Conservation (phyloP, 805 yeast genomes). For the Candida namnaoensis region DNA sequence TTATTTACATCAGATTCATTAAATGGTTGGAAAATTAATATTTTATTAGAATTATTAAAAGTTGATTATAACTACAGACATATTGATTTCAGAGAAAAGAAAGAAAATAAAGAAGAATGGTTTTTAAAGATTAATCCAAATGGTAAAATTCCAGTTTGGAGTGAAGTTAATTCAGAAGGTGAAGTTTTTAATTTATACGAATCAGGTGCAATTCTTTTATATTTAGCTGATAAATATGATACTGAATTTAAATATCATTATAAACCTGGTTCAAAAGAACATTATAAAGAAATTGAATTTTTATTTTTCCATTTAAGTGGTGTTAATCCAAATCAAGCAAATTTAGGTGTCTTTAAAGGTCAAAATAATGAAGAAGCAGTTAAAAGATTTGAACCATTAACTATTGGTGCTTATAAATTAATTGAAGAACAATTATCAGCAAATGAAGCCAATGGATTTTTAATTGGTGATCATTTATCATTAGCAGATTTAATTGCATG, state of each 20-base stretch:
- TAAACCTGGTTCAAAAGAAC: slow-evolving; percentile 27
- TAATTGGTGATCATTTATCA: slow-evolving; percentile 51
- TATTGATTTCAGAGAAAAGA: slow-evolving; percentile 27
- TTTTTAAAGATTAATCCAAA: slow-evolving; percentile 48
- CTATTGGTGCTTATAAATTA: slow-evolving; percentile 39
- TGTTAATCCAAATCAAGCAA: slow-evolving; percentile 56
- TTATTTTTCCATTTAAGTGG: slow-evolving; percentile 49
- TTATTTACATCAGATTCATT: slow-evolving; percentile 31
- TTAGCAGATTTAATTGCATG: slow-evolving; percentile 46
- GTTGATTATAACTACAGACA: slow-evolving; percentile 22
- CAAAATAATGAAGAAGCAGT: slow-evolving; percentile 40
- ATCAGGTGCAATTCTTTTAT: slow-evolving; percentile 53
- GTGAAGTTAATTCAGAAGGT: slow-evolving; percentile 26
- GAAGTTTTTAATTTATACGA: slow-evolving; percentile 37
- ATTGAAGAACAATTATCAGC: slow-evolving; percentile 37
- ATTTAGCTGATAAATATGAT: slow-evolving; percentile 52
- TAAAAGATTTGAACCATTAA: slow-evolving; percentile 37
- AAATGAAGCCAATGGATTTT: slow-evolving; percentile 32
- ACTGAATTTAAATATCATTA: slow-evolving; percentile 32
- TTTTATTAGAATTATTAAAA: slow-evolving; percentile 26
- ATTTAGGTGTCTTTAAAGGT: slow-evolving; percentile 32
- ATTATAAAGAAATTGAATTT: slow-evolving; percentile 45
- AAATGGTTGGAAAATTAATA: slow-evolving; percentile 29
- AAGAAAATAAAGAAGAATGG: slow-evolving; percentile 48
- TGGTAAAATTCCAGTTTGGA: slow-evolving; percentile 52